phyloP scores from a whole-genome alignment of 768 basidiomycete genomes.

The Pleurotus pulmonarius region DNA sequence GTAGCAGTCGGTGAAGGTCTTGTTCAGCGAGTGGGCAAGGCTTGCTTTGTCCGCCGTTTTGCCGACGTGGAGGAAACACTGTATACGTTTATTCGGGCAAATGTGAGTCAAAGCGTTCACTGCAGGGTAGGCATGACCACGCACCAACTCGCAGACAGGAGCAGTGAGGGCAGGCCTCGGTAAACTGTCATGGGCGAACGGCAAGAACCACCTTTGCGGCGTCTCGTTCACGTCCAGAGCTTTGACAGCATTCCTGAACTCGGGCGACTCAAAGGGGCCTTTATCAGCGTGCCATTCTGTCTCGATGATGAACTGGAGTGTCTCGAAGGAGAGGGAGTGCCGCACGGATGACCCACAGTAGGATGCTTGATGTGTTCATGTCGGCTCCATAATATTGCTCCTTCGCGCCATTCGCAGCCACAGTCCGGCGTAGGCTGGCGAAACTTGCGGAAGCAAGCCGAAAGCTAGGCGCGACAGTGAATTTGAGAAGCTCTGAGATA shows the following conservation, averaged over 20 bases:
- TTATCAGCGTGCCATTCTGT: constrained; percentile 17
- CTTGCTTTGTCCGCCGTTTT: constrained; percentile 5
- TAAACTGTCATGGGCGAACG: constrained; percentile 13
- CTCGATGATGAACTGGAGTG: background rate
- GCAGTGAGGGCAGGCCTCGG: constrained; percentile 16
- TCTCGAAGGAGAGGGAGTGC: background rate
- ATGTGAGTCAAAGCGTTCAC: too few species aligned
- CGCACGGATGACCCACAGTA: constrained; percentile 20
- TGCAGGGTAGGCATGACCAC: background rate
- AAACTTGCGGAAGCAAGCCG: constrained; percentile 12
- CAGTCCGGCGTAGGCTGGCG: constrained; percentile 12
- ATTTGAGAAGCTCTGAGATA: constrained; percentile 13
- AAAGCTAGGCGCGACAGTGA: constrained; percentile 13
- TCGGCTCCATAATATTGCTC: constrained; percentile 19
- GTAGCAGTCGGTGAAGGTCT: constrained; percentile 21
- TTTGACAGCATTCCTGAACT: constrained; percentile 7
- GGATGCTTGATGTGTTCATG: constrained; percentile 6
- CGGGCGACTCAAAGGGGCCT: background rate
- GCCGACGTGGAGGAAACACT: constrained; percentile 12
- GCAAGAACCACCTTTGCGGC: constrained; percentile 11
- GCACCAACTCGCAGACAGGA: constrained; percentile 18
- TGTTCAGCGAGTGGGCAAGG: constrained; percentile 14
- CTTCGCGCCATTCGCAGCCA: constrained; percentile 12
- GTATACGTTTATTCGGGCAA: background rate
- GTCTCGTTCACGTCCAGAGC: constrained; percentile 12